phyloP scores from a whole-genome alignment of 495 filamentous ascomycete genomes.

The Astrothelium subdiscretum region DNA sequence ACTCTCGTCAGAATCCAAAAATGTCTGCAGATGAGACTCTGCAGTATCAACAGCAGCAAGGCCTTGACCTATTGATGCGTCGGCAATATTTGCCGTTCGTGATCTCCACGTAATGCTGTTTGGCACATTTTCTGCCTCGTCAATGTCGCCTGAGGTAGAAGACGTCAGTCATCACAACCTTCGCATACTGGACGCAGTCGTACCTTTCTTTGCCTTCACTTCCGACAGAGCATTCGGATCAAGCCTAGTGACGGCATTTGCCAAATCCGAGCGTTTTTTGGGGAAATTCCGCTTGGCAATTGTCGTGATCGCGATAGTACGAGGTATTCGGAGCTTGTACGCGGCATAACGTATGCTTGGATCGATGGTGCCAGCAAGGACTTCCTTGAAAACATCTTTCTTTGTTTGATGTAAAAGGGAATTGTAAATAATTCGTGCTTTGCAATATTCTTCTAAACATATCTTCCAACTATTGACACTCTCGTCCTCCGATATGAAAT shows the following conservation, averaged over 20 bases:
- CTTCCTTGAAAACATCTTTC: conserved; percentile 71
- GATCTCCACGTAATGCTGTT: conserved; percentile 80
- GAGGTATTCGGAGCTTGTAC: conserved; percentile 75
- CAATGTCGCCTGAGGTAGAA: conserved; percentile 11
- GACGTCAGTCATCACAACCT: conserved; percentile 13
- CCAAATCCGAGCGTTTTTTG: conserved; percentile 45
- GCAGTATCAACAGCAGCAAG: conserved; percentile 46
- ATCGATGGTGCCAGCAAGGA: conserved; percentile 75
- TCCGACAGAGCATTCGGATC: conserved; percentile 58
- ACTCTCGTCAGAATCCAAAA: conserved; percentile 45
- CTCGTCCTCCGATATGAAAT: conserved; percentile 24
- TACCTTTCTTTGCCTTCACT: conserved; percentile 46
- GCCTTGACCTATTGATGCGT: conserved; percentile 79
- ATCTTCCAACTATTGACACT: conserved; percentile 51
- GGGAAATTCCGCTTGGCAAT: conserved; percentile 70
- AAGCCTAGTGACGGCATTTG: conserved; percentile 56
- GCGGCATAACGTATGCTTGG: conserved; percentile 90
- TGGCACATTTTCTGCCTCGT: conserved; percentile 45
- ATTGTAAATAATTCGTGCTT: conserved; percentile 71
- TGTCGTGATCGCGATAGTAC: conserved; percentile 65
- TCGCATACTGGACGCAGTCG: conserved; percentile 26
- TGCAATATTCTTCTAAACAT: conserved; percentile 63
- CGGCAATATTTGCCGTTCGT: conserved; percentile 76
- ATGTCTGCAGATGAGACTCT: conserved; percentile 43
- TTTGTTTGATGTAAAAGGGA: conserved; percentile 52